Conservation (phyloP, 495 filamentous ascomycete species). For the Neurospora sp. region DNA sequence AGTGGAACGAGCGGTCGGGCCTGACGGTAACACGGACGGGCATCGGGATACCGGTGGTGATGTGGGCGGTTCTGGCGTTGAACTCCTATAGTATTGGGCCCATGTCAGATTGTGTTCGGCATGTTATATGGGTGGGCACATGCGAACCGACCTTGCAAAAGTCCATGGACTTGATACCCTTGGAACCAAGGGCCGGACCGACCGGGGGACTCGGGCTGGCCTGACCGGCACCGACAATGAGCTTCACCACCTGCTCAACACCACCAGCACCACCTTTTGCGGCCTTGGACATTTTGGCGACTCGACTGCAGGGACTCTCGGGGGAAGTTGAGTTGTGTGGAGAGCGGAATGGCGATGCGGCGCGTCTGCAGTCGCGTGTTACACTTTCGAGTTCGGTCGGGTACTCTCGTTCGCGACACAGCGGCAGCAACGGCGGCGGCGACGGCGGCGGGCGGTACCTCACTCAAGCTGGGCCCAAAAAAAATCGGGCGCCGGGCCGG, state of each 20-base stretch:
- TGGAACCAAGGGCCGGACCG: constrained; percentile 91
- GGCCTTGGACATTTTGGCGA: constrained; percentile 65
- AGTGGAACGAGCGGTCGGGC: constrained; percentile 85
- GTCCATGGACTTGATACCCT: constrained; percentile 99
- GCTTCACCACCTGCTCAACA: constrained; percentile 81
- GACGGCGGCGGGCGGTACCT: not conserved
- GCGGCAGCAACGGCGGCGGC: not conserved
- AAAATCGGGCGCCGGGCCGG: not conserved
- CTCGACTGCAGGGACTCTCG: not conserved
- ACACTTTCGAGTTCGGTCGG: not conserved
- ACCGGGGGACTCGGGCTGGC: constrained; percentile 94
- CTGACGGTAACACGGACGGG: constrained; percentile 86
- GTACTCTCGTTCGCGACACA: not conserved
- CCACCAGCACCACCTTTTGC: constrained; percentile 46
- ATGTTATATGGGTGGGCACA: too few relatives aligned
- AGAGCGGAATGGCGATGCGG: not conserved
- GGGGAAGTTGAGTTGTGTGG: not conserved
- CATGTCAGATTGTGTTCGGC: not conserved
- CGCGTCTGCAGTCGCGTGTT: not conserved
- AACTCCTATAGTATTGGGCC: constrained; percentile 60
- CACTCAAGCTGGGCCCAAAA: not conserved
- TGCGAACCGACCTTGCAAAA: constrained; percentile 78
- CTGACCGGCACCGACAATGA: constrained; percentile 97
- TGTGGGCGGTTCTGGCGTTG: constrained; percentile 87
- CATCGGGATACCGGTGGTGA: constrained; percentile 73